These are phyloP conservation scores for Cordia subcordata DNA, from an alignment of 257 asterid genomes.

Conservation along the genomic window DNA sequence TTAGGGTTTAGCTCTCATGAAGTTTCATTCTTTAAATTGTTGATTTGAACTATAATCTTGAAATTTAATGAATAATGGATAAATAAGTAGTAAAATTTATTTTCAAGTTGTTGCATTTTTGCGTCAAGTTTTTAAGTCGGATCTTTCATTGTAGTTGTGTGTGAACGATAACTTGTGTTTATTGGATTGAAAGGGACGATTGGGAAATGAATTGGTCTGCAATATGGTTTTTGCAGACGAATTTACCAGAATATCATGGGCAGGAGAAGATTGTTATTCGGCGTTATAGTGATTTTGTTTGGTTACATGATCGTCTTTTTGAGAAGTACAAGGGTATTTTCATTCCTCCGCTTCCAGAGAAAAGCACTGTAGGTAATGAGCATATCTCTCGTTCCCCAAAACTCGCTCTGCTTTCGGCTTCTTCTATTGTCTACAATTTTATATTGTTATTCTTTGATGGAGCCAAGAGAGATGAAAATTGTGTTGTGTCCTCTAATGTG, in stretches of 20 bases:
- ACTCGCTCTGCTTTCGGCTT: too few relatives aligned
- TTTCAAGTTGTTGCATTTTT: too few relatives aligned
- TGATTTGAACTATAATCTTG: background rate
- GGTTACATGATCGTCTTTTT: constrained; percentile 89
- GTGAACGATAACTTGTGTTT: background rate
- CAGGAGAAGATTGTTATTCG: constrained; percentile 94
- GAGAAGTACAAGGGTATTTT: constrained; percentile 92
- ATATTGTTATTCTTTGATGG: too few relatives aligned
- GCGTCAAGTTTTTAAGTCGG: background rate
- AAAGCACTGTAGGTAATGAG: constrained; percentile 92
- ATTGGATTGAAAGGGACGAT: background rate
- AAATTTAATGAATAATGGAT: background rate
- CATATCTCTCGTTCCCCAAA: background rate
- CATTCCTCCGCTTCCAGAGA: constrained; percentile 99
- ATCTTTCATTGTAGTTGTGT: background rate
- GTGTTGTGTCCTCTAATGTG: too few relatives aligned
- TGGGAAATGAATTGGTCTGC: background rate
- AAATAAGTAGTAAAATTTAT: background rate
- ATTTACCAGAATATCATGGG: constrained; percentile 80
- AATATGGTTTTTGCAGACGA: constrained; percentile 48
- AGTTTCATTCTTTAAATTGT: too few relatives aligned
- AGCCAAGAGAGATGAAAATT: too few relatives aligned
- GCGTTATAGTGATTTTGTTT: constrained; percentile 89
- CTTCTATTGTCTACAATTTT: too few relatives aligned
- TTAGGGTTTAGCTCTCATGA: too few relatives aligned